Evolutionary conservation across 2,329 filamentous ascomycete species (phyloP).

Genomic region (Xylaria sp.): DNA sequence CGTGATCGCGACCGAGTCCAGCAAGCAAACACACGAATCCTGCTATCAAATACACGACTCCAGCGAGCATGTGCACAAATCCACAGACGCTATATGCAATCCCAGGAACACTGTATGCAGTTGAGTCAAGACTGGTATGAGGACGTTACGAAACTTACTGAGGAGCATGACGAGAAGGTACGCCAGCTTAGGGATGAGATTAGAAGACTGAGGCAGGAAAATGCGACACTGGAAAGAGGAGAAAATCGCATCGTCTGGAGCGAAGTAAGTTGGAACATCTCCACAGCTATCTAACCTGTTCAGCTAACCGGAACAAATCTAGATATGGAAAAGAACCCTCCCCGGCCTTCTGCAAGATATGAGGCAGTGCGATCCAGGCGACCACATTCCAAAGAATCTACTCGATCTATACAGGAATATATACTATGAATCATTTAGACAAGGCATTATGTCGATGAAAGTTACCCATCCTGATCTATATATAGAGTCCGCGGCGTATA

Average conservation of each 20-base stretch:
- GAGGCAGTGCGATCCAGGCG: neutral
- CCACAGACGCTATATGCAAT: too few relatives aligned
- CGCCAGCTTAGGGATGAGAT: neutral
- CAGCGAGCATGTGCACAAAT: too few relatives aligned
- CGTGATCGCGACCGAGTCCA: too few relatives aligned
- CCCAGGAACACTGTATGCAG: too few relatives aligned
- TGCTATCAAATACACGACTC: too few relatives aligned
- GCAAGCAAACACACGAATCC: too few relatives aligned
- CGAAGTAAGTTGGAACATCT: conserved; percentile 13
- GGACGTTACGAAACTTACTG: too few relatives aligned
- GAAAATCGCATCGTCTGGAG: neutral
- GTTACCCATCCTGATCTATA: conserved; percentile 49
- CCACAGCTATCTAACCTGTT: neutral
- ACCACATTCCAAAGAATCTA: conserved; percentile 18
- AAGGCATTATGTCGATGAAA: conserved; percentile 50
- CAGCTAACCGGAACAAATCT: conserved; percentile 13
- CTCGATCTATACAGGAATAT: conserved; percentile 34
- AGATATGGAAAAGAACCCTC: conserved; percentile 25
- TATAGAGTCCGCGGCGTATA: conserved; percentile 30
- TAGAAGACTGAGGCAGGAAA: neutral
- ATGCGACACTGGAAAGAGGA: neutral
- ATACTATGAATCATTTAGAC: conserved; percentile 48
- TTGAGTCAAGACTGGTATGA: too few relatives aligned
- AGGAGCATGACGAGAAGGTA: neutral
- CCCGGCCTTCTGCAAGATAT: neutral